phyloP scores from a whole-genome alignment of 1,284 basidiomycete genomes.

The Pseudozyma hubeiensis region DNA sequence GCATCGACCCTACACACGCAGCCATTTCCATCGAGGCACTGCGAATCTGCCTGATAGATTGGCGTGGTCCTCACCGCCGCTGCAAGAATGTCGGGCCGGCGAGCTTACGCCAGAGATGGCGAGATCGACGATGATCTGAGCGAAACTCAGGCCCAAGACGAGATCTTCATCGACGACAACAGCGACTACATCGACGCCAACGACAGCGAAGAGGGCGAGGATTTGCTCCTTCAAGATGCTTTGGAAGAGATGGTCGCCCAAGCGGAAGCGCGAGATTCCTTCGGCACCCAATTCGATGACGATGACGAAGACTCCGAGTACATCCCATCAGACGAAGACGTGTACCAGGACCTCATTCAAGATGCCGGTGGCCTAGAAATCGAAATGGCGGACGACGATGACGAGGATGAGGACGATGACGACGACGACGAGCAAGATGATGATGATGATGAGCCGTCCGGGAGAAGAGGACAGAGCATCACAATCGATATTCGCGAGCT shows the following conservation, averaged over 20 bases:
- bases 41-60: neutral
- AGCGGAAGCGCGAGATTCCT: constrained; percentile 34
- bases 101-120: constrained; percentile 19
- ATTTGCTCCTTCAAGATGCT: constrained; percentile 40
- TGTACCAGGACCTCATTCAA: constrained; percentile 31
- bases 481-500: constrained; percentile 52
- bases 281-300: constrained; percentile 36
- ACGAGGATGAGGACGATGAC: constrained; percentile 30
- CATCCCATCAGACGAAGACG: constrained; percentile 29
- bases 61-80: too few species aligned
- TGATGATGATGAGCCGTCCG: constrained; percentile 12
- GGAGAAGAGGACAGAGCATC: constrained; percentile 26
- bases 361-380: constrained; percentile 40
- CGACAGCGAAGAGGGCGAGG: constrained; percentile 48
- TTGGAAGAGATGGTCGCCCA: constrained; percentile 44
- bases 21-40: neutral
- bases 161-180: constrained; percentile 24
- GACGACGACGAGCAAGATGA: constrained; percentile 28
- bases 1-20: too few species aligned
- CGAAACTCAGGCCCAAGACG: constrained; percentile 14
- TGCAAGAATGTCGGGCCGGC: constrained; percentile 8
- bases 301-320: constrained; percentile 41
- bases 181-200: constrained; percentile 27
- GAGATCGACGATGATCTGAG: constrained; percentile 35
- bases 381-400: constrained; percentile 38